phyloP scores from a whole-genome alignment of 805 yeast genomes.

The Hanseniaspora clermontiae region DNA sequence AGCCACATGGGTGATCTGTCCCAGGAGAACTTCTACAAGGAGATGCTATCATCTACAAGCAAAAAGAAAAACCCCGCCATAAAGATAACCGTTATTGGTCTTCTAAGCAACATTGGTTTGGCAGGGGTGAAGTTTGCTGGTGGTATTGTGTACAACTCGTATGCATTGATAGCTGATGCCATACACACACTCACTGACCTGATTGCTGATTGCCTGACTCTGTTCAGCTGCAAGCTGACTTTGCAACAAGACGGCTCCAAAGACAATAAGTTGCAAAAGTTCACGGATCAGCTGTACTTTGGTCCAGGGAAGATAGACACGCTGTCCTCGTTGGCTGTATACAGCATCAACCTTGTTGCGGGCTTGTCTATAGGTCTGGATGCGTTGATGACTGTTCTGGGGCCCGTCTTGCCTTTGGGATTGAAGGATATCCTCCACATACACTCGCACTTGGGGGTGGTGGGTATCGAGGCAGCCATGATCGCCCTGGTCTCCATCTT shows the following conservation, averaged over 20 bases:
- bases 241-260: slow-evolving; percentile 21
- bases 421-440: slow-evolving; percentile 42
- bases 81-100: slow-evolving; percentile 84
- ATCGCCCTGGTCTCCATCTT: slow-evolving; percentile 79
- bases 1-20: neutral
- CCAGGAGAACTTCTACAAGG: slow-evolving; percentile 15
- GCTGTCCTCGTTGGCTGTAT: slow-evolving; percentile 79
- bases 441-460: slow-evolving; percentile 29
- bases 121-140: slow-evolving; percentile 80
- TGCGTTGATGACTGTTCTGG: slow-evolving; percentile 54
- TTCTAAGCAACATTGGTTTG: slow-evolving; percentile 70
- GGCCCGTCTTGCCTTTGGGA: slow-evolving; percentile 53
- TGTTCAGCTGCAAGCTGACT: slow-evolving; percentile 76
- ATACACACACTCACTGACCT: slow-evolving; percentile 85
- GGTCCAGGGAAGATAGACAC: slow-evolving; percentile 93
- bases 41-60: slow-evolving; percentile 33
- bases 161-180: slow-evolving; percentile 87
- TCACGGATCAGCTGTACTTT: slow-evolving; percentile 30
- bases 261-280: slow-evolving; percentile 17
- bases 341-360: slow-evolving; percentile 69
- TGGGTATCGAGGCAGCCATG: slow-evolving; percentile 90
- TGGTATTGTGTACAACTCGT: slow-evolving; percentile 87
- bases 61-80: slow-evolving; percentile 66
- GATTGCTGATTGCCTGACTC: slow-evolving; percentile 76
- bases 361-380: slow-evolving; percentile 87